Conservation (phyloP, 257 asterid genomes). For the Solanum neorickii region DNA sequence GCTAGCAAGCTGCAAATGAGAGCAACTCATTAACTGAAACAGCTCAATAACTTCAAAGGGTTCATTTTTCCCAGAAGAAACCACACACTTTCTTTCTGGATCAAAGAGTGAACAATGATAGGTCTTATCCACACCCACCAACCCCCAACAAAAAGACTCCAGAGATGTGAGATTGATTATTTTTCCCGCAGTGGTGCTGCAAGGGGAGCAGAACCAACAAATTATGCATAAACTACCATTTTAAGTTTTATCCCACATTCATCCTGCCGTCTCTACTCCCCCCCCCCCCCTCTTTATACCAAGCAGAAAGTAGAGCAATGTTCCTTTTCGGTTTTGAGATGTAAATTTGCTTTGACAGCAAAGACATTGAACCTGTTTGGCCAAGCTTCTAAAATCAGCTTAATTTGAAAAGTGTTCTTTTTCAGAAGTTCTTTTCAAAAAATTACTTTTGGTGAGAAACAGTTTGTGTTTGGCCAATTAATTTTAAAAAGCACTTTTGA, state of each 20-base stretch:
- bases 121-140: neutral
- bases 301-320: neutral
- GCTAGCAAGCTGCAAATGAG: conserved; percentile 59
- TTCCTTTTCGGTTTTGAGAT: neutral
- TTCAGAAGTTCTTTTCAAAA: neutral
- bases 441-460: neutral
- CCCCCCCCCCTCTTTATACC: neutral
- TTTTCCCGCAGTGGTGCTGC: neutral
- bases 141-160: neutral
- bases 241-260: neutral
- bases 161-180: neutral
- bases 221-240: neutral
- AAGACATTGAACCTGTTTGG: neutral
- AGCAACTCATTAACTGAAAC: conserved; percentile 1
- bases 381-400: neutral
- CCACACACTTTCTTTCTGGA: neutral
- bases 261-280: neutral
- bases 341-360: neutral
- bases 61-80: neutral
- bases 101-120: neutral
- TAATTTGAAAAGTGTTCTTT: neutral
- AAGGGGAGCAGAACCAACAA: neutral
- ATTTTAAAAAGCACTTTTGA: neutral
- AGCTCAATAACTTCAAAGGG: neutral
- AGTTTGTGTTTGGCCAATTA: neutral